These are phyloP conservation scores for Penicillium soppii DNA, from an alignment of 495 filamentous ascomycete genomes.

Conservation along the genomic window DNA sequence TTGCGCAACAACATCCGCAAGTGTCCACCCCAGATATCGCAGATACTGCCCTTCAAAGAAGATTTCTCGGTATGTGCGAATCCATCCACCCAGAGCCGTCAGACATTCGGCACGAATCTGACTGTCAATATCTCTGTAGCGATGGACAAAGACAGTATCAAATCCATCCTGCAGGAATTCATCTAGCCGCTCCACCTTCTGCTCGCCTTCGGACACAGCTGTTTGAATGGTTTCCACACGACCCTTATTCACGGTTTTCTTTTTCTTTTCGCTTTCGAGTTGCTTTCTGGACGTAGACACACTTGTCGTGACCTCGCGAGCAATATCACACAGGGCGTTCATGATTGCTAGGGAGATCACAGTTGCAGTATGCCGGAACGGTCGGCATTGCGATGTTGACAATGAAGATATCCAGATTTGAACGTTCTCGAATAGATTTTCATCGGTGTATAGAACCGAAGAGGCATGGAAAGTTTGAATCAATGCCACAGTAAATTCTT, in stretches of 20 bases:
- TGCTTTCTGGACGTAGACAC: slow-evolving; percentile 76
- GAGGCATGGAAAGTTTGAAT: slow-evolving; percentile 73
- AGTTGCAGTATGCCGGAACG: slow-evolving; percentile 91
- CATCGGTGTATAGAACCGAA: slow-evolving; percentile 71
- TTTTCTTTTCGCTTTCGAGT: slow-evolving; percentile 76
- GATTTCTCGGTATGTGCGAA: slow-evolving; percentile 72
- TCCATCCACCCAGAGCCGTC: slow-evolving; percentile 82
- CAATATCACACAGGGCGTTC: slow-evolving; percentile 64
- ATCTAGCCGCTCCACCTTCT: slow-evolving; percentile 62
- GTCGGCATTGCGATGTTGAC: slow-evolving; percentile 77
- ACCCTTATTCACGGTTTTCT: slow-evolving; percentile 72
- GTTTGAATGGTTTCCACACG: slow-evolving; percentile 66
- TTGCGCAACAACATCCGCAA: slow-evolving; percentile 70
- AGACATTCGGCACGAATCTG: slow-evolving; percentile 84
- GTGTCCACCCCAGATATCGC: slow-evolving; percentile 91
- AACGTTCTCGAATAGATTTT: slow-evolving; percentile 76
- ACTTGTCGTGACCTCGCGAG: slow-evolving; percentile 60
- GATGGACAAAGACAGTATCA: slow-evolving; percentile 87
- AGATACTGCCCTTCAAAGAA: slow-evolving; percentile 88
- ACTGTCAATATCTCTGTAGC: slow-evolving; percentile 90
- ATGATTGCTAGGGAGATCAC: slow-evolving; percentile 74
- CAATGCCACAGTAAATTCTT: slow-evolving; percentile 73
- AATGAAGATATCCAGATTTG: slow-evolving; percentile 81
- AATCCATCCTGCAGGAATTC: slow-evolving; percentile 75
- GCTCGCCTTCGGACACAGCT: slow-evolving; percentile 63